These are phyloP conservation scores for Phaeosphaeriaceae sp. DNA, from an alignment of 2,329 filamentous ascomycete genomes.

Conservation along the genomic window DNA sequence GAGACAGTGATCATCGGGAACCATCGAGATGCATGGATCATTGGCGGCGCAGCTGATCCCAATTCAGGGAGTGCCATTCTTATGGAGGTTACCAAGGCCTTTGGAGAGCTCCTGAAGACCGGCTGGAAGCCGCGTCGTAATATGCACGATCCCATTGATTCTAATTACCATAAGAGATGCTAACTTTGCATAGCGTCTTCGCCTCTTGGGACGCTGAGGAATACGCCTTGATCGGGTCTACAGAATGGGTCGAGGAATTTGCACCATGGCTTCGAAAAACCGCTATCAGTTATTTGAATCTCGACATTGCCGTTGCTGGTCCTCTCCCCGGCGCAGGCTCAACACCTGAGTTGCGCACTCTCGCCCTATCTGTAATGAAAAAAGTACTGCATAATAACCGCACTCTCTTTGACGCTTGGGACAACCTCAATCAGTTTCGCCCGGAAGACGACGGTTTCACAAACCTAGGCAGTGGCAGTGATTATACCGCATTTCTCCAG, in stretches of 20 bases:
- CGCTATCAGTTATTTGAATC: constrained; percentile 57
- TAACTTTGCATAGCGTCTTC: constrained; percentile 48
- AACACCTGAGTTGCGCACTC: constrained; percentile 39
- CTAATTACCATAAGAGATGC: background rate
- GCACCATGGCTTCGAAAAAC: constrained; percentile 53
- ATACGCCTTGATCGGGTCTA: constrained; percentile 46
- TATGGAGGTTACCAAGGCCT: constrained; percentile 57
- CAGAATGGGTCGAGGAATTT: constrained; percentile 58
- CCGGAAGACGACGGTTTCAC: constrained; percentile 36
- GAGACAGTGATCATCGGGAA: constrained; percentile 62
- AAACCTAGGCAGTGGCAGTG: constrained; percentile 49
- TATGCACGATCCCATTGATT: background rate
- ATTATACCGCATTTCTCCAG: constrained; percentile 52
- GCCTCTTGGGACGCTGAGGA: constrained; percentile 53
- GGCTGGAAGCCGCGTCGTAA: constrained; percentile 56
- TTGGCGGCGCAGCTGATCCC: constrained; percentile 60
- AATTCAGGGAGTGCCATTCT: constrained; percentile 58
- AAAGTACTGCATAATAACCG: constrained; percentile 41
- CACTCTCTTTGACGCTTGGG: constrained; percentile 50
- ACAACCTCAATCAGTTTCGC: constrained; percentile 9
- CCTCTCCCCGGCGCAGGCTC: constrained; percentile 34
- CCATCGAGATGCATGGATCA: constrained; percentile 61
- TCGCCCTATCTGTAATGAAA: constrained; percentile 35
- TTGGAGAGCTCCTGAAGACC: constrained; percentile 54
- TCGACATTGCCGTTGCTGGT: constrained; percentile 52